These are phyloP conservation scores for Bocquillonia castaneifolia DNA, from an alignment of 441 rosid genomes.

Conservation along the genomic window DNA sequence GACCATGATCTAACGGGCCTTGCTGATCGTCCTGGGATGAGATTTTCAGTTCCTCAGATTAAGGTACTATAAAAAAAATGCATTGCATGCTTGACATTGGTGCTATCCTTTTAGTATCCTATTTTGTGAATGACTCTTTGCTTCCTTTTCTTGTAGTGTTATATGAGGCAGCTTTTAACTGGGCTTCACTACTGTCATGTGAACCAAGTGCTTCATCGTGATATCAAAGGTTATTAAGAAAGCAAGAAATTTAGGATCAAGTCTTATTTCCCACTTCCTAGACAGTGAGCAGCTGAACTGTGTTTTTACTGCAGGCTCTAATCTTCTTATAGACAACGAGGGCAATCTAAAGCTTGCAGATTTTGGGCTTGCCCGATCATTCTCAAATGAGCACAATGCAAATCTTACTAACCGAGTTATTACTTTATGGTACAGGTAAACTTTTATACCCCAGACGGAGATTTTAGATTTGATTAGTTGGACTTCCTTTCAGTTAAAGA, in stretches of 20 bases:
- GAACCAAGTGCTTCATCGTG: conserved; percentile 92
- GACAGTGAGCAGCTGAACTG: conserved; percentile 10
- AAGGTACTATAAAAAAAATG: conserved; percentile 30
- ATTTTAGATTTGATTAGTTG: background rate
- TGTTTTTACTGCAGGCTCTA: conserved; percentile 56
- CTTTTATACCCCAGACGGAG: conserved; percentile 2
- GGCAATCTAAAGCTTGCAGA: conserved; percentile 95
- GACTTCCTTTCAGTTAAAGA: background rate
- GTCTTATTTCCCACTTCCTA: background rate
- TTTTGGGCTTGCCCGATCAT: conserved; percentile 90
- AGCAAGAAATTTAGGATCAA: background rate
- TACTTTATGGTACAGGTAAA: conserved; percentile 94
- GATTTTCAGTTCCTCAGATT: conserved; percentile 73
- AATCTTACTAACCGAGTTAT: conserved; percentile 89
- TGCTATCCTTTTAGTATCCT: background rate
- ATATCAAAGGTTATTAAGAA: conserved; percentile 63
- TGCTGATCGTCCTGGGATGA: conserved; percentile 95
- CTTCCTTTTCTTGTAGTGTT: conserved; percentile 48
- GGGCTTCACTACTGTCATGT: conserved; percentile 95
- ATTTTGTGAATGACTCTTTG: background rate
- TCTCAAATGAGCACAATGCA: conserved; percentile 60
- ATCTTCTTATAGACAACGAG: conserved; percentile 92
- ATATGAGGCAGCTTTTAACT: conserved; percentile 88
- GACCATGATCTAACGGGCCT: conserved; percentile 98
- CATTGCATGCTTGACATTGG: conserved; percentile 5